Percentiles rank a stretch among this genome's conserved stretches.
Conservation (phyloP, 352 stramenopile species). For the Phytopythium helicoides region DNA sequence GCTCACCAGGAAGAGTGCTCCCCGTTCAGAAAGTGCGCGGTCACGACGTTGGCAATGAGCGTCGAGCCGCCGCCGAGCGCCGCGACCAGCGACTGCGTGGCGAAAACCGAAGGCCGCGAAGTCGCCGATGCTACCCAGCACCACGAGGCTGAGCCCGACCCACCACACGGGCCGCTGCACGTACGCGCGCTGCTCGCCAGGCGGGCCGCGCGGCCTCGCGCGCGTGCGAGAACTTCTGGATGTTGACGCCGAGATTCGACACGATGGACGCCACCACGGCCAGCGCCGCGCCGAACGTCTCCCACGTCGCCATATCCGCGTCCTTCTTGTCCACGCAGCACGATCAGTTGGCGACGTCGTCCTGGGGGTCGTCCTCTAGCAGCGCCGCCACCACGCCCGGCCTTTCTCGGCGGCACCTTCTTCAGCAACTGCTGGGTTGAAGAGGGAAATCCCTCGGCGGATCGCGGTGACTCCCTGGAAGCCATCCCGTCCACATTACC, state of each 20-base stretch:
- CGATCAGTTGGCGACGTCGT: no score
- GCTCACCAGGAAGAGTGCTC: slow-evolving; percentile 67
- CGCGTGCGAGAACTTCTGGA: slow-evolving; percentile 88
- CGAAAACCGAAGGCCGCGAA: slow-evolving; percentile 89
- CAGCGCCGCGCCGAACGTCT: slow-evolving; percentile 80
- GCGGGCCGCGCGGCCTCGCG: slow-evolving; percentile 43
- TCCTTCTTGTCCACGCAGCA: not conserved
- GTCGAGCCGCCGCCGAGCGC: slow-evolving; percentile 83
- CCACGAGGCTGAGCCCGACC: slow-evolving; percentile 73
- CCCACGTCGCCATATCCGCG: slow-evolving; percentile 54
- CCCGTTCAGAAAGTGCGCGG: slow-evolving; percentile 81
- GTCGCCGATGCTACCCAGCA: slow-evolving; percentile 82
- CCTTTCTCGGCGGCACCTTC: no score
- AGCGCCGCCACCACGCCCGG: no score
- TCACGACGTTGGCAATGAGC: slow-evolving; percentile 87
- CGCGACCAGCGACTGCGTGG: slow-evolving; percentile 87
- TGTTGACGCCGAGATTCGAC: slow-evolving; percentile 89
- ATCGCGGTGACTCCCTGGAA: no score
- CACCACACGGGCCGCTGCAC: slow-evolving; percentile 87
- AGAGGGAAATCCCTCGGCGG: not conserved
- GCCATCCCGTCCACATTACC: no score
- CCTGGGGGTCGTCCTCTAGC: no score
- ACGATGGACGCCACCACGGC: slow-evolving; percentile 78
- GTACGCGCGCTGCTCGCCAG: slow-evolving; percentile 66
- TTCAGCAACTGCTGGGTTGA: no score